Conservation (phyloP, 2,329 filamentous ascomycete species). For the Alternaria angustiovoidea region DNA sequence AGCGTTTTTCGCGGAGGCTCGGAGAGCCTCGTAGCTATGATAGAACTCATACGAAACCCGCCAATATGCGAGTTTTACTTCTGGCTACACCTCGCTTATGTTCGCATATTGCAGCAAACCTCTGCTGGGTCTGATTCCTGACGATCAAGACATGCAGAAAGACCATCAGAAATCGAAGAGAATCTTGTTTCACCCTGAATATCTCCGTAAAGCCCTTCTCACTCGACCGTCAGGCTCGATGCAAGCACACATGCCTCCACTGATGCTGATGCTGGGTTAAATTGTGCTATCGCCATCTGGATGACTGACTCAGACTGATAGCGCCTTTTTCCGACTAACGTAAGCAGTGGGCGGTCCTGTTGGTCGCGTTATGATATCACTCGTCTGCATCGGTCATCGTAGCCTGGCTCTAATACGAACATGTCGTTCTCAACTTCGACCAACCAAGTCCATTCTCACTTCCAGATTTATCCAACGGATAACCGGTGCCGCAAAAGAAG, state of each 20-base stretch:
- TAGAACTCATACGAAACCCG: not conserved
- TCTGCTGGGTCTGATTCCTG: not conserved
- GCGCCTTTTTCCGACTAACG: not conserved
- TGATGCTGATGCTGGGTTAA: not conserved
- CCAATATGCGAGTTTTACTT: not conserved
- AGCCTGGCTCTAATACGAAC: not conserved
- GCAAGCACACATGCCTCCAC: not conserved
- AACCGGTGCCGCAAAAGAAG: not conserved
- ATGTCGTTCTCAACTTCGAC: not conserved
- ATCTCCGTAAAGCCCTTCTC: not conserved
- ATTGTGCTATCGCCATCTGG: not conserved
- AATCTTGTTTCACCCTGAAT: not conserved
- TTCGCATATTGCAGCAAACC: not conserved
- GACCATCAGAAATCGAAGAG: not conserved
- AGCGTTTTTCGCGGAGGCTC: not conserved
- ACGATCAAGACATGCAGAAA: not conserved
- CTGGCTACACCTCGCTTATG: not conserved
- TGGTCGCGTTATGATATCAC: not conserved
- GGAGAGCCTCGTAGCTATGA: not conserved
- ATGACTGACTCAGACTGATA: not conserved
- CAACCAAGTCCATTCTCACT: not conserved
- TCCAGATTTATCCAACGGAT: not conserved
- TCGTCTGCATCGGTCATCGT: not conserved
- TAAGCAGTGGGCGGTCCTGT: not conserved
- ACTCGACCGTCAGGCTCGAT: not conserved